A percentile compares a stretch with the other conserved stretches of the same genome.
These are phyloP conservation scores for Oryza meyeriana DNA, from an alignment of 176 grass and related monocot genomes.

Conservation along the genomic window DNA sequence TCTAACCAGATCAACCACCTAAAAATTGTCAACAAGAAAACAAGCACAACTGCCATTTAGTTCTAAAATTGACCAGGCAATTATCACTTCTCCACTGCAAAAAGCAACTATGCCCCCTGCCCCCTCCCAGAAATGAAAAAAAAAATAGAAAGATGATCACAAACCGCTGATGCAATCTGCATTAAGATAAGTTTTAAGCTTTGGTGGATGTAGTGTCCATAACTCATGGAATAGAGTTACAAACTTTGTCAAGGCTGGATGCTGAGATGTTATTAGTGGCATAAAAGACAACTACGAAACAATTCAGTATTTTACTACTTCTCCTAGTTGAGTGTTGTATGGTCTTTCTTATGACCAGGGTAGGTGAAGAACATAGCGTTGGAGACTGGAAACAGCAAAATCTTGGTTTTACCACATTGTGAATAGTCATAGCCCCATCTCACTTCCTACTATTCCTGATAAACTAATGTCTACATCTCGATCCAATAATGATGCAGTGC, in stretches of 20 bases:
- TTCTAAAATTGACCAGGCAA: neutral
- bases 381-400: neutral
- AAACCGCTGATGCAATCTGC: neutral
- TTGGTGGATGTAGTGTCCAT: neutral
- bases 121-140: neutral
- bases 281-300: neutral
- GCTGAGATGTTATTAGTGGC: slow-evolving; percentile 1
- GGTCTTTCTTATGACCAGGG: slow-evolving; percentile 16
- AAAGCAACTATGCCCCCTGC: neutral
- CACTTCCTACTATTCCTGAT: neutral
- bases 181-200: neutral
- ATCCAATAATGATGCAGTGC: neutral
- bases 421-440: neutral
- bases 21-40: neutral
- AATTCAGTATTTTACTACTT: slow-evolving; percentile 13
- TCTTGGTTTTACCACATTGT: neutral
- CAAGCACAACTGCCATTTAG: neutral
- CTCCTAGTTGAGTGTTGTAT: neutral
- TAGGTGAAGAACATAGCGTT: slow-evolving; percentile 22
- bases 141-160: neutral
- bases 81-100: neutral
- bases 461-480: neutral
- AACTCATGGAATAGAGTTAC: slow-evolving; percentile 11
- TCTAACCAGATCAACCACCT: slow-evolving; percentile 68
- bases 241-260: neutral